Percentiles rank a stretch among this genome's conserved stretches.
Evolutionary conservation across 2,329 filamentous ascomycete species (phyloP).

Genomic region (Diaporthe australafricana): DNA sequence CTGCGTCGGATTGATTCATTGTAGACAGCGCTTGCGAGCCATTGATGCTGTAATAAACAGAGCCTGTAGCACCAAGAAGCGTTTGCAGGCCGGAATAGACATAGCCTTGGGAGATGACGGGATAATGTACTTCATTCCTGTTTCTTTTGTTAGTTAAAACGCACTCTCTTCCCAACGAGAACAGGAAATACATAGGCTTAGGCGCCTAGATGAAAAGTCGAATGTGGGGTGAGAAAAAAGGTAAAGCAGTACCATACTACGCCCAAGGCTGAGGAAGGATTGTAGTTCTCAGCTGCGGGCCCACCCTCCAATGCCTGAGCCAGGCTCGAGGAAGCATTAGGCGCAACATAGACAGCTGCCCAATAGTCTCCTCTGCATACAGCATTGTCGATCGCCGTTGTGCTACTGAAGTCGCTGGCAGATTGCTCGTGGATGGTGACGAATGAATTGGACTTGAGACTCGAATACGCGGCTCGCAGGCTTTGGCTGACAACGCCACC

Average conservation of each 20-base stretch:
- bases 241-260: neutral
- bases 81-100: neutral
- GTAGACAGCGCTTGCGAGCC: neutral
- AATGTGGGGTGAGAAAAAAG: neutral
- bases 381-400: neutral
- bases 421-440: neutral
- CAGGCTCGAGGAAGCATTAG: neutral
- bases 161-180: neutral
- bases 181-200: neutral
- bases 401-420: neutral
- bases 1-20: slow-evolving; percentile 1
- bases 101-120: neutral
- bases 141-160: neutral
- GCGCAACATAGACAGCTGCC: slow-evolving; percentile 14
- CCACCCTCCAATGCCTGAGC: slow-evolving; percentile 3
- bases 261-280: slow-evolving; percentile 7
- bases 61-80: neutral
- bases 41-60: slow-evolving; percentile 18
- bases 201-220: too few relatives aligned
- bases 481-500: slow-evolving; percentile 15
- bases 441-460: slow-evolving; percentile 5
- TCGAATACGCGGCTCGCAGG: neutral
- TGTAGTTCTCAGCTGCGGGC: neutral
- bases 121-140: slow-evolving; percentile 19
- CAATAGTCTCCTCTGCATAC: slow-evolving; percentile 20